Conservation (phyloP, 768 basidiomycete genomes). For the Agaricus sinodeliciosus region DNA sequence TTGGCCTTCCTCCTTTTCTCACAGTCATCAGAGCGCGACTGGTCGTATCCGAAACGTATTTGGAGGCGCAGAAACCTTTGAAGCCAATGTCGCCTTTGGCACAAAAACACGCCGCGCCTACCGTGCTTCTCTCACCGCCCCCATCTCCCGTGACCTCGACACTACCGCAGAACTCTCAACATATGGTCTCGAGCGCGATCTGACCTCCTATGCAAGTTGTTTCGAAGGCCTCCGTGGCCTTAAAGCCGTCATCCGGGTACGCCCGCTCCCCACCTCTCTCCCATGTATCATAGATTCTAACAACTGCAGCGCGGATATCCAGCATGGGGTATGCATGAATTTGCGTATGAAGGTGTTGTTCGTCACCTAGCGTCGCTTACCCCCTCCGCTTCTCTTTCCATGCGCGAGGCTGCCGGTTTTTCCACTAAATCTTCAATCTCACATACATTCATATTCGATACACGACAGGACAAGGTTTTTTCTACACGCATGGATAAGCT, state of each 20-base stretch:
- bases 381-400: conserved; percentile 78
- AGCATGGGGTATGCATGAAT: conserved; percentile 54
- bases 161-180: conserved; percentile 66
- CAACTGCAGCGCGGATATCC: conserved; percentile 28
- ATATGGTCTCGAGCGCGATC: conserved; percentile 76
- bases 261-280: conserved; percentile 33
- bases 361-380: conserved; percentile 68
- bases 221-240: conserved; percentile 58
- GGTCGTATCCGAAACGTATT: conserved; percentile 83
- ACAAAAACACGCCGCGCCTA: conserved; percentile 85
- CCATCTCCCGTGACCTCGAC: conserved; percentile 52
- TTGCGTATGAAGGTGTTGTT: conserved; percentile 78
- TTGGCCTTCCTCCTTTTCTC: neutral
- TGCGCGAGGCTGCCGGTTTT: conserved; percentile 78
- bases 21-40: conserved; percentile 49
- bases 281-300: neutral
- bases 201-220: conserved; percentile 70
- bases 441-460: conserved; percentile 72
- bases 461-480: conserved; percentile 61
- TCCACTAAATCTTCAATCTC: conserved; percentile 78
- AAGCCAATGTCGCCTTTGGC: conserved; percentile 76
- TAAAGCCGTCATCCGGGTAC: conserved; percentile 69
- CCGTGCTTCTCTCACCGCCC: conserved; percentile 58
- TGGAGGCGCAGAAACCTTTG: conserved; percentile 85
- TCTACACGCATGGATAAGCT: conserved; percentile 34